Evolutionary conservation across 164 flowering plant genomes (phyloP).

Genomic region (Paratinospora sagittata): DNA sequence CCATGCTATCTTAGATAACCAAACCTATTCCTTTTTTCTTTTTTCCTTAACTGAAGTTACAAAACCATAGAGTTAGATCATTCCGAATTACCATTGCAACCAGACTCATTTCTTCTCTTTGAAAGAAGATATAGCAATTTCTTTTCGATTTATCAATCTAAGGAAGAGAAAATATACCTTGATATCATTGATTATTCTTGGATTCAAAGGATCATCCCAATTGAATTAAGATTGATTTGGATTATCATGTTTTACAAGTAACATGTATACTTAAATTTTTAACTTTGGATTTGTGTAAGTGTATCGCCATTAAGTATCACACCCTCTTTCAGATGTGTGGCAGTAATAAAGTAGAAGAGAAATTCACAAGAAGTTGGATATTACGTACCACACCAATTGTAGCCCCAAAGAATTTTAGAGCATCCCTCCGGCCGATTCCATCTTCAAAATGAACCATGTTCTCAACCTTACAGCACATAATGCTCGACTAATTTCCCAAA

Average conservation of each 20-base stretch:
- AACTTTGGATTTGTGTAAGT: not conserved
- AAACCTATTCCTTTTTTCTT: too few species aligned
- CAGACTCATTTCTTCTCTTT: too few species aligned
- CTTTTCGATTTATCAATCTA: too few species aligned
- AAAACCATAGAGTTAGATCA: too few species aligned
- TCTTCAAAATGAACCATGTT: constrained; percentile 21
- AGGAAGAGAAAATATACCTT: too few species aligned
- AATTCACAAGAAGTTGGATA: constrained; percentile 4
- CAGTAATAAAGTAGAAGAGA: not conserved
- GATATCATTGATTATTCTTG: too few species aligned
- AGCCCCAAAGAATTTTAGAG: constrained; percentile 51
- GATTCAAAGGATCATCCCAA: too few species aligned
- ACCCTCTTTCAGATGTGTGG: not conserved
- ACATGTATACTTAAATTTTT: not conserved
- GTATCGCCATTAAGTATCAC: not conserved
- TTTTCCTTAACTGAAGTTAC: not conserved
- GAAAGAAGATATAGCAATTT: too few species aligned
- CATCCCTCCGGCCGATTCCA: constrained; percentile 45
- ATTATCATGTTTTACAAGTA: not conserved
- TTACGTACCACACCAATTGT: constrained; percentile 56
- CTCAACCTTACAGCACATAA: constrained; percentile 43
- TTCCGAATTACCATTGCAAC: not conserved
- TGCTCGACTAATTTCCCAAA: constrained; percentile 31
- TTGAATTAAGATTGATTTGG: too few species aligned
- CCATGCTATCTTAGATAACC: too few species aligned